Percentiles rank a stretch among this genome's conserved stretches.
Evolutionary conservation across 2,329 filamentous ascomycete genomes (phyloP).

Genomic region (Podosphaera xanthii): DNA sequence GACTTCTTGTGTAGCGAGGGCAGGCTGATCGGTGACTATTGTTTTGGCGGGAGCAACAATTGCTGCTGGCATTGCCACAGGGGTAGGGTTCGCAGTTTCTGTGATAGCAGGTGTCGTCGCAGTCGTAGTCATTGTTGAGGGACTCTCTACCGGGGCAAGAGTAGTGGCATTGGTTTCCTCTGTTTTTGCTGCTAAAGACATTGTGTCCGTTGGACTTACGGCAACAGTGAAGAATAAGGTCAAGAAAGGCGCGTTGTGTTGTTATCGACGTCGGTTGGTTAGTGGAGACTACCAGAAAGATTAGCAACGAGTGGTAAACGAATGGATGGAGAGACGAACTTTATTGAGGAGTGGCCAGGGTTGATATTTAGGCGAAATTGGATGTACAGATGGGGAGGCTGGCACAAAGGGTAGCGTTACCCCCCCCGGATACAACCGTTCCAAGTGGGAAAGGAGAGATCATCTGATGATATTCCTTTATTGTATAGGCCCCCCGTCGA

Average conservation of each 20-base stretch:
- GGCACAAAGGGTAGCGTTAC: not conserved
- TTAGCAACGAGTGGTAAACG: not conserved
- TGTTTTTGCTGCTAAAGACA: conserved; percentile 47
- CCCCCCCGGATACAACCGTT: not conserved
- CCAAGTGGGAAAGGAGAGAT: not conserved
- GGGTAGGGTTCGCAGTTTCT: conserved; percentile 24
- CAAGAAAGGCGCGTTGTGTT: conserved; percentile 1
- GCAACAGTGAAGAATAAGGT: not conserved
- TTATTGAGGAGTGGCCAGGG: conserved; percentile 2
- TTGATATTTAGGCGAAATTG: conserved; percentile 1
- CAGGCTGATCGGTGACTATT: not conserved
- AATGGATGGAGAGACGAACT: not conserved
- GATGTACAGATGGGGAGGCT: not conserved
- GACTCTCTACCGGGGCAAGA: conserved; percentile 11
- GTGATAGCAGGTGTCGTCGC: conserved; percentile 33
- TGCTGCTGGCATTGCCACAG: conserved; percentile 25
- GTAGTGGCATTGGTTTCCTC: conserved; percentile 20
- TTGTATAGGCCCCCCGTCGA: not conserved
- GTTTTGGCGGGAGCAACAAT: conserved; percentile 25
- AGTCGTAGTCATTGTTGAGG: conserved; percentile 18
- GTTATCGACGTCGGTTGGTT: not conserved
- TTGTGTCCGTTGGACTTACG: conserved; percentile 6
- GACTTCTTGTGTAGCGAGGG: not conserved
- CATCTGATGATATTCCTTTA: not conserved
- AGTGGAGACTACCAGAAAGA: not conserved